A percentile compares a stretch with the other conserved stretches of the same genome.
phyloP scores from a whole-genome alignment of 2,329 filamentous ascomycete genomes.

The Harringtonia lauricola region DNA sequence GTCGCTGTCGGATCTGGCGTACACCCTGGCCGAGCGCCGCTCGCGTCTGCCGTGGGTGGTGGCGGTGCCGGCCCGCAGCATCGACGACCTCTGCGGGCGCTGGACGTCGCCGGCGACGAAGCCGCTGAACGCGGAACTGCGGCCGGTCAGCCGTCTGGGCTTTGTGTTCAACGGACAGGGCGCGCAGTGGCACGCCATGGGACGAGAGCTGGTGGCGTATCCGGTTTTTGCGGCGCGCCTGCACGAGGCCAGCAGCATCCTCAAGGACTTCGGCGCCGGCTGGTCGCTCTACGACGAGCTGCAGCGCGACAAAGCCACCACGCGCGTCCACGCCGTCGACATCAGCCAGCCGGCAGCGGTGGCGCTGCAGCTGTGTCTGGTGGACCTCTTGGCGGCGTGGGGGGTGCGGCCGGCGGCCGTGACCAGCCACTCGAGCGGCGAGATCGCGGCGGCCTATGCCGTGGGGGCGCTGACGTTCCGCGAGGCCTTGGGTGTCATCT shows the following conservation, averaged over 20 bases:
- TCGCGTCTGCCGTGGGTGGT: no score
- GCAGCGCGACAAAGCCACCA: background rate
- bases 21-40: background rate
- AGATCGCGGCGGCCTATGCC: constrained; percentile 17
- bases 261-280: constrained; percentile 9
- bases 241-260: constrained; percentile 15
- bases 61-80: background rate
- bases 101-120: background rate
- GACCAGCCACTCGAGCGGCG: constrained; percentile 16
- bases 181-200: constrained; percentile 24
- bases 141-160: background rate
- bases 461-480: no score
- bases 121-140: no score
- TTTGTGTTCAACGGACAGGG: constrained; percentile 25
- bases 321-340: constrained; percentile 8
- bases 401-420: constrained; percentile 12
- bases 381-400: constrained; percentile 17
- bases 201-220: constrained; percentile 1
- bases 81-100: constrained; percentile 5
- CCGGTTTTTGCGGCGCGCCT: background rate
- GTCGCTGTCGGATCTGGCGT: background rate
- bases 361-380: constrained; percentile 23
- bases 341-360: constrained; percentile 21
- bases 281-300: background rate
- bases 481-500: no score